A percentile compares a stretch with the other conserved stretches of the same genome.
These are phyloP conservation scores for Rostrohypoxylon terebratum DNA, from an alignment of 495 filamentous ascomycete genomes.

Conservation along the genomic window DNA sequence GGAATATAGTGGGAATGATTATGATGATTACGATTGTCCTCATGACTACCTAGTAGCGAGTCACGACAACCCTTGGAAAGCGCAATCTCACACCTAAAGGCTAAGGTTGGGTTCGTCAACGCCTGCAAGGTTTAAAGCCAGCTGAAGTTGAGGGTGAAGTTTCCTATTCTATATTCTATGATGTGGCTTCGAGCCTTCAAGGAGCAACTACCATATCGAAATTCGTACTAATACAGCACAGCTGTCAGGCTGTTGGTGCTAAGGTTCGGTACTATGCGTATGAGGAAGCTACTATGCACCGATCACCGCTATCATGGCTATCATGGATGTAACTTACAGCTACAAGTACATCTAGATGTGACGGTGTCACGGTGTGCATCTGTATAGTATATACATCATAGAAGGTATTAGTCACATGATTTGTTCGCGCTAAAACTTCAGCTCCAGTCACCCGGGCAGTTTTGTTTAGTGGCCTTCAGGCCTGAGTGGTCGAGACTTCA, in stretches of 20 bases:
- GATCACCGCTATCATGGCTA: too few relatives aligned
- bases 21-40: conserved; percentile 14
- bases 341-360: too few relatives aligned
- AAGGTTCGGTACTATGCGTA: too few relatives aligned
- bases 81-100: neutral
- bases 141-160: neutral
- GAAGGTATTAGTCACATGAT: conserved; percentile 17
- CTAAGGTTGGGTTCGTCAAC: neutral
- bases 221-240: too few relatives aligned
- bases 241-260: neutral
- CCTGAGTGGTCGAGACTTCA: neutral
- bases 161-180: conserved; percentile 9
- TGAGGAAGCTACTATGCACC: too few relatives aligned
- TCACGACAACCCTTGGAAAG: neutral
- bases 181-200: neutral
- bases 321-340: too few relatives aligned
- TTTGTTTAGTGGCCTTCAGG: neutral
- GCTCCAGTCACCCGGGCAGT: neutral
- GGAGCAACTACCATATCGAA: neutral
- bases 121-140: neutral
- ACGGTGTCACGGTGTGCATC: too few relatives aligned
- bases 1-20: conserved; percentile 11
- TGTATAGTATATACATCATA: too few relatives aligned
- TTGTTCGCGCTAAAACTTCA: conserved; percentile 5
- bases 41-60: too few relatives aligned